These are phyloP conservation scores for Gossypium anomalum DNA, from an alignment of 345 rosid species.

Conservation along the genomic window DNA sequence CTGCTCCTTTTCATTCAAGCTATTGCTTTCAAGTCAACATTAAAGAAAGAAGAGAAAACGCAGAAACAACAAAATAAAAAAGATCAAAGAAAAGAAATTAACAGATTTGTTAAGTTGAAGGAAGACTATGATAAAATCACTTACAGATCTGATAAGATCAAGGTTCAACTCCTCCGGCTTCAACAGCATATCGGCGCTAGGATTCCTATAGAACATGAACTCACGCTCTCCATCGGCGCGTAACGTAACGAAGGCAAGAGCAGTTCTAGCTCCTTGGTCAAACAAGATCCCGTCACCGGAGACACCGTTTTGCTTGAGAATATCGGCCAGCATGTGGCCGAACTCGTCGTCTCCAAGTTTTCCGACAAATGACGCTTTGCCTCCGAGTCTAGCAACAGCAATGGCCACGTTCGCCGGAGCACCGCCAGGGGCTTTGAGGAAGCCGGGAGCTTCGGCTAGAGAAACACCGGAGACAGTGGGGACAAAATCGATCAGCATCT, in stretches of 20 bases:
- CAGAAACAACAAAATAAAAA: neutral
- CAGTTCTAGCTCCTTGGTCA: constrained; percentile 94
- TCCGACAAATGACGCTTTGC: constrained; percentile 74
- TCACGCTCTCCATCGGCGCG: constrained; percentile 98
- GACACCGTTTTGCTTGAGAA: constrained; percentile 82
- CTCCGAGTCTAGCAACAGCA: constrained; percentile 79
- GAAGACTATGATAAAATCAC: constrained; percentile 16
- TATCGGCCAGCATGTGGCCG: constrained; percentile 93
- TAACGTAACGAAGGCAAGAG: constrained; percentile 86
- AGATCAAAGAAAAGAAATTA: neutral
- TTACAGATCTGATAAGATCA: constrained; percentile 84
- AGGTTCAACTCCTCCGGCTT: constrained; percentile 80
- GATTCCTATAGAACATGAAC: constrained; percentile 93
- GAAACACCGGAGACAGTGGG: constrained; percentile 95
- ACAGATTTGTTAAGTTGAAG: neutral
- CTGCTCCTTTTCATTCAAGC: neutral
- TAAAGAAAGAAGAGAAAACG: neutral
- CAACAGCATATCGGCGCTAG: constrained; percentile 94
- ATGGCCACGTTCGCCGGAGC: constrained; percentile 99
- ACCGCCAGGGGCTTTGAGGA: constrained; percentile 94
- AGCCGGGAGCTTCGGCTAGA: constrained; percentile 95
- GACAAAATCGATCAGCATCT: constrained; percentile 96
- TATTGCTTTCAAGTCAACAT: neutral
- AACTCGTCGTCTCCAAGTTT: constrained; percentile 98
- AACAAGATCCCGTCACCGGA: constrained; percentile 68